phyloP scores from a whole-genome alignment of 2,329 filamentous ascomycete species.

The Akanthomyces lecanii region DNA sequence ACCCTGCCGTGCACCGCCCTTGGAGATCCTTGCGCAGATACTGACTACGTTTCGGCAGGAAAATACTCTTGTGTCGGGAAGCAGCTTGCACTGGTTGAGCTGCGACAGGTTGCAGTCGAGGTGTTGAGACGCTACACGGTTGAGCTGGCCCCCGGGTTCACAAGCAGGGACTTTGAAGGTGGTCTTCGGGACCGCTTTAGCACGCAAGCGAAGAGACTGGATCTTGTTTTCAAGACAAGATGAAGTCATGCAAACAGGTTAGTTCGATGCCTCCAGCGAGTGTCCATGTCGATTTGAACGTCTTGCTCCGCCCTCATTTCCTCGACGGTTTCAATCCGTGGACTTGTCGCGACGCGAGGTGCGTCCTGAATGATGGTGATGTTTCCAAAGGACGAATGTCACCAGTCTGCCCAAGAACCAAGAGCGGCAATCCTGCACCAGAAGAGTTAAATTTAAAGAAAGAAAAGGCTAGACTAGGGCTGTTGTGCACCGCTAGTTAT shows the following conservation, averaged over 20 bases:
- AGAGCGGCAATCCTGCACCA: too few species aligned
- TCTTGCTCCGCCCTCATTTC: too few species aligned
- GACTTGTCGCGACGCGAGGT: too few species aligned
- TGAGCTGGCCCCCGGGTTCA: background rate
- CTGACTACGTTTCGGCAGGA: background rate
- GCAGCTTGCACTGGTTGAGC: slow-evolving; percentile 33
- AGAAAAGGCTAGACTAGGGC: too few species aligned
- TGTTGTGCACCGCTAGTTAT: too few species aligned
- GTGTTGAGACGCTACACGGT: slow-evolving; percentile 11
- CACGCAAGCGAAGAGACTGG: background rate
- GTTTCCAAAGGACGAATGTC: too few species aligned
- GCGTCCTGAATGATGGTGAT: too few species aligned
- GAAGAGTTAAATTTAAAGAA: too few species aligned
- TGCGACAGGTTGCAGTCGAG: background rate
- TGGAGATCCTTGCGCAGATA: background rate
- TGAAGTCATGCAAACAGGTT: background rate
- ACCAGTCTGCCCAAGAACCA: too few species aligned
- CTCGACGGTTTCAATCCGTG: too few species aligned
- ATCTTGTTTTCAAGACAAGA: background rate
- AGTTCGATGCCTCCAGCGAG: too few species aligned
- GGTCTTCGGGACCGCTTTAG: slow-evolving; percentile 8
- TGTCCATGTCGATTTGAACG: too few species aligned
- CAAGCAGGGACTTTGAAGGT: background rate
- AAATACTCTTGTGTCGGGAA: slow-evolving; percentile 34
- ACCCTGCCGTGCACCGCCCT: background rate